A percentile compares a stretch with the other conserved stretches of the same genome.
These are phyloP conservation scores for Anisodus tanguticus DNA, from an alignment of 257 asterid genomes.

Conservation along the genomic window DNA sequence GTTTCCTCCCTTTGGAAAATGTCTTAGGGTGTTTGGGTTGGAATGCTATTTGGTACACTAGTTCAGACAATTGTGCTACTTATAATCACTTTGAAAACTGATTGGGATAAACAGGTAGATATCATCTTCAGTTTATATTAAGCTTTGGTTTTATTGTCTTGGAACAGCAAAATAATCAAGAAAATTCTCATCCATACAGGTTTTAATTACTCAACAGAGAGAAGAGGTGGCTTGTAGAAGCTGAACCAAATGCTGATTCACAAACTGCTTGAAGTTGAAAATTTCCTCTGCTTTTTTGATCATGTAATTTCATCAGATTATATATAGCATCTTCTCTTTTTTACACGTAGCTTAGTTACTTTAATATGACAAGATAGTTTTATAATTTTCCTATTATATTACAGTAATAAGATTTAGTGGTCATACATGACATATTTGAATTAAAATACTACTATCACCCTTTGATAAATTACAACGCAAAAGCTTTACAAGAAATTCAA, in stretches of 20 bases:
- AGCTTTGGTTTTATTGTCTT: not conserved
- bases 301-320: not conserved
- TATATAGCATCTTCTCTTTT: no score
- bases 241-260: constrained; percentile 29
- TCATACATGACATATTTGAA: no score
- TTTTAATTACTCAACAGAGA: constrained; percentile 41
- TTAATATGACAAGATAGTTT: no score
- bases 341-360: no score
- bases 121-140: not conserved
- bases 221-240: constrained; percentile 43
- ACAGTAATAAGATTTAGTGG: no score
- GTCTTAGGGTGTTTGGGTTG: constrained; percentile 61
- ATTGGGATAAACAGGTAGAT: constrained; percentile 57
- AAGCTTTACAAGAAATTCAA: no score
- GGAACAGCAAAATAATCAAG: not conserved
- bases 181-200: constrained; percentile 30
- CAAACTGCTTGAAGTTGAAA: not conserved
- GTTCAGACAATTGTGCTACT: constrained; percentile 52
- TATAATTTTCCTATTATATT: no score
- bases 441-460: no score
- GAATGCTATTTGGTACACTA: constrained; percentile 50
- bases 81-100: constrained; percentile 47
- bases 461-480: no score
- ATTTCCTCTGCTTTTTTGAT: not conserved
- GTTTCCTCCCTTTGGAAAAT: not conserved